A percentile compares a stretch with the other conserved stretches of the same genome.
phyloP scores from a whole-genome alignment of 2,329 filamentous ascomycete genomes.

The Akanthomyces lecanii region DNA sequence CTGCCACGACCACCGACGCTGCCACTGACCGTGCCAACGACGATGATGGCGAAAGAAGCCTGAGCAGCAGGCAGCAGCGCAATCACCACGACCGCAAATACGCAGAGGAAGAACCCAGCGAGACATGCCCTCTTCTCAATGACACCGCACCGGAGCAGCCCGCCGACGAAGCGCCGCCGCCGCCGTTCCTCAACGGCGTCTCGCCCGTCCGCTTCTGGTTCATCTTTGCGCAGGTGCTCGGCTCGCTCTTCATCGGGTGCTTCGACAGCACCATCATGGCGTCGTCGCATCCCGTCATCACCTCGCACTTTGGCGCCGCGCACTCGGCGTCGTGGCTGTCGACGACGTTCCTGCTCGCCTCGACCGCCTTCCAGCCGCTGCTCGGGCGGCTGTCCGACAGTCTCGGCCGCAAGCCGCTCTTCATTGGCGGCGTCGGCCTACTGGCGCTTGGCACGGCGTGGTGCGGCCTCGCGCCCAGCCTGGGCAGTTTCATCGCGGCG shows the following conservation, averaged over 20 bases:
- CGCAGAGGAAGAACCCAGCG: slow-evolving; percentile 16
- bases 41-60: background rate
- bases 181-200: slow-evolving; percentile 43
- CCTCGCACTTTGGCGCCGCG: slow-evolving; percentile 71
- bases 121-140: slow-evolving; percentile 27
- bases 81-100: background rate
- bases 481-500: slow-evolving; percentile 52
- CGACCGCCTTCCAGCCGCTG: slow-evolving; percentile 70
- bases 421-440: slow-evolving; percentile 57
- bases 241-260: slow-evolving; percentile 54
- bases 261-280: slow-evolving; percentile 82
- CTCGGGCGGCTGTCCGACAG: slow-evolving; percentile 72
- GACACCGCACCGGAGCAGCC: slow-evolving; percentile 4
- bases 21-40: background rate
- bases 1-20: background rate
- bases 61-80: background rate
- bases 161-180: background rate
- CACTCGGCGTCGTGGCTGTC: slow-evolving; percentile 81
- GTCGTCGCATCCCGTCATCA: slow-evolving; percentile 75
- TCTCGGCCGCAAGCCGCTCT: slow-evolving; percentile 63
- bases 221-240: slow-evolving; percentile 56
- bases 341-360: slow-evolving; percentile 72
- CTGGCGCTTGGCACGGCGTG: slow-evolving; percentile 64
- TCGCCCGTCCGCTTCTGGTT: slow-evolving; percentile 54
- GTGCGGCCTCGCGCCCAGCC: slow-evolving; percentile 63